Evolutionary conservation across 1,284 basidiomycete genomes (phyloP).

Genomic region (Apiotrichum akiyoshidainum): DNA sequence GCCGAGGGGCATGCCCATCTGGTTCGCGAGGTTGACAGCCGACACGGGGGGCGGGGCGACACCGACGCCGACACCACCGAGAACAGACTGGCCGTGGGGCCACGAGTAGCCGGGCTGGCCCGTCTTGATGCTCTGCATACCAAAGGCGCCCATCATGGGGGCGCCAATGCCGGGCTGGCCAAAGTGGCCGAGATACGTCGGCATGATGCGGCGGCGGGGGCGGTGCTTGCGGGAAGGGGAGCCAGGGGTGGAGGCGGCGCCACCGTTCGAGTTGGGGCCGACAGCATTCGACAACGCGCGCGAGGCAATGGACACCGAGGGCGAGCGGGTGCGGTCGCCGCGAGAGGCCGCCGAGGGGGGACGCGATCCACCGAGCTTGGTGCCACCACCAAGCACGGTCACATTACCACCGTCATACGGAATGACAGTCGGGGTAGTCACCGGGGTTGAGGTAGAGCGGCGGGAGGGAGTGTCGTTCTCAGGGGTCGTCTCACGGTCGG

Average conservation of each 20-base stretch:
- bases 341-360: slow-evolving; percentile 25
- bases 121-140: slow-evolving; percentile 20
- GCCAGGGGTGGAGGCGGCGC: slow-evolving; percentile 13
- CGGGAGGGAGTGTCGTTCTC: slow-evolving; percentile 10
- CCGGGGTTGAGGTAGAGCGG: slow-evolving; percentile 1
- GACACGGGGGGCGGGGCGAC: slow-evolving; percentile 27
- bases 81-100: slow-evolving; percentile 12
- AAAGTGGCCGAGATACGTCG: slow-evolving; percentile 44
- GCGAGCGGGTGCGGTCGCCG: slow-evolving; percentile 41
- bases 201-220: slow-evolving; percentile 46
- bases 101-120: slow-evolving; percentile 15
- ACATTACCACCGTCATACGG: slow-evolving; percentile 53
- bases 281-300: slow-evolving; percentile 40
- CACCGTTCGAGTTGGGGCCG: slow-evolving; percentile 34
- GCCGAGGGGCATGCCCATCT: slow-evolving; percentile 14
- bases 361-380: slow-evolving; percentile 49
- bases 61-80: slow-evolving; percentile 30
- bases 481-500: slow-evolving; percentile 11
- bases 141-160: slow-evolving; percentile 40
- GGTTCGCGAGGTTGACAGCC: neutral
- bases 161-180: slow-evolving; percentile 45
- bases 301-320: slow-evolving; percentile 43
- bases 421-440: slow-evolving; percentile 34
- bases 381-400: slow-evolving; percentile 51
- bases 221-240: slow-evolving; percentile 31